Percentiles rank a stretch among this genome's conserved stretches.
These are phyloP conservation scores for Hysterium pulicare DNA, from an alignment of 2,329 filamentous ascomycete species.

Conservation along the genomic window DNA sequence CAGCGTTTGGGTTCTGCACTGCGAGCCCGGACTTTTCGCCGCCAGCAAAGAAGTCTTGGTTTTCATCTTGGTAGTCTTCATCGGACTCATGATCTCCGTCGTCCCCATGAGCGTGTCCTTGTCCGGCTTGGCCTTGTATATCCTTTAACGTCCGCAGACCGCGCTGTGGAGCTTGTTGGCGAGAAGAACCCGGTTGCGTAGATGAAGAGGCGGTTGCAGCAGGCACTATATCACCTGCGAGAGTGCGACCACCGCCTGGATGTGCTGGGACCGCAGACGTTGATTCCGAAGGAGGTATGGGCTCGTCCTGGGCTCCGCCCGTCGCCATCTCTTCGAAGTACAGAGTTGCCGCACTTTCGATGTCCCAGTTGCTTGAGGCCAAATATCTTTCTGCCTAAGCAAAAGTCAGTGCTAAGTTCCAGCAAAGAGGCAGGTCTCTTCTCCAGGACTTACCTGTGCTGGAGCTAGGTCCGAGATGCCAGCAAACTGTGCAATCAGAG, in stretches of 20 bases:
- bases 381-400: slow-evolving; percentile 44
- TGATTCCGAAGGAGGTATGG: slow-evolving; percentile 15
- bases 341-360: slow-evolving; percentile 44
- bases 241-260: slow-evolving; percentile 34
- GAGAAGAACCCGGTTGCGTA: slow-evolving; percentile 17
- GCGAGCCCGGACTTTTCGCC: slow-evolving; percentile 79
- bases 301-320: slow-evolving; percentile 29
- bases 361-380: slow-evolving; percentile 43
- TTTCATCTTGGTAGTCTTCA: slow-evolving; percentile 59
- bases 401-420: slow-evolving; percentile 21
- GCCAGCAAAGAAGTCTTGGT: slow-evolving; percentile 72
- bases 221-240: slow-evolving; percentile 34
- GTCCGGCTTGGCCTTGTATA: slow-evolving; percentile 41
- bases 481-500: slow-evolving; percentile 34
- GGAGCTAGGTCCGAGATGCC: slow-evolving; percentile 33
- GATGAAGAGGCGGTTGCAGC: slow-evolving; percentile 24
- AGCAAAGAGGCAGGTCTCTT: neutral
- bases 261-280: slow-evolving; percentile 4
- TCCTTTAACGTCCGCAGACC: slow-evolving; percentile 46
- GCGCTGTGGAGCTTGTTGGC: slow-evolving; percentile 26
- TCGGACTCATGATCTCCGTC: slow-evolving; percentile 55
- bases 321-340: slow-evolving; percentile 38
- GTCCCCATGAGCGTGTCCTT: slow-evolving; percentile 45
- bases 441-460: slow-evolving; percentile 20
- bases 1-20: slow-evolving; percentile 58